Conservation (phyloP, 495 filamentous ascomycete genomes). For the Neurospora hispaniola region DNA sequence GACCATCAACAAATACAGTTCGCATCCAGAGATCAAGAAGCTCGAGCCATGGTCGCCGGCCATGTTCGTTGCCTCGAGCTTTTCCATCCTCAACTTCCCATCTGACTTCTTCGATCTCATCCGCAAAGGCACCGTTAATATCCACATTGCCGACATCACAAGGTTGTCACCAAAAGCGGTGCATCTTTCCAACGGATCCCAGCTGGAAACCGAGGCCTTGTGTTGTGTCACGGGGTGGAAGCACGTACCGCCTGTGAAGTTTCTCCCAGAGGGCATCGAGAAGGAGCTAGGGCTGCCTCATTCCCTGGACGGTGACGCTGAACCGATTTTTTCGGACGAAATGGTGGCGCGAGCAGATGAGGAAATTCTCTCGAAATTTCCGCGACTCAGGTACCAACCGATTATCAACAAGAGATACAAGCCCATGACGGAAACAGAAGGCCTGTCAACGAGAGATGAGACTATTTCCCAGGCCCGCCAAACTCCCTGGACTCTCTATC, state of each 20-base stretch:
- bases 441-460: constrained; percentile 21
- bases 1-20: constrained; percentile 45
- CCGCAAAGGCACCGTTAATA: constrained; percentile 43
- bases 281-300: constrained; percentile 36
- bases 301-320: constrained; percentile 6
- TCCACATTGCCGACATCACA: constrained; percentile 54
- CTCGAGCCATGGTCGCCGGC: constrained; percentile 52
- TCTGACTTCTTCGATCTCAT: constrained; percentile 55
- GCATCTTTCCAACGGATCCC: constrained; percentile 44
- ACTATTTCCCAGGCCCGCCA: constrained; percentile 25
- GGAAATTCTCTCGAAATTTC: constrained; percentile 58
- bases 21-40: constrained; percentile 52
- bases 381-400: constrained; percentile 43
- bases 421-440: constrained; percentile 31
- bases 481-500: constrained; percentile 44
- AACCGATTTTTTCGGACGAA: constrained; percentile 23
- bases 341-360: constrained; percentile 40
- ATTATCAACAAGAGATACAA: constrained; percentile 31
- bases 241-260: constrained; percentile 49
- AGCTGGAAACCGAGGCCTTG: constrained; percentile 50
- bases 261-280: constrained; percentile 47
- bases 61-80: constrained; percentile 52
- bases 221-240: constrained; percentile 64
- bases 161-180: constrained; percentile 38
- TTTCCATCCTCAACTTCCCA: constrained; percentile 62